Percentiles rank a stretch among this genome's conserved stretches.
Conservation (phyloP, 129 eudicot genomes). For the Heracleum sosnowskyi region DNA sequence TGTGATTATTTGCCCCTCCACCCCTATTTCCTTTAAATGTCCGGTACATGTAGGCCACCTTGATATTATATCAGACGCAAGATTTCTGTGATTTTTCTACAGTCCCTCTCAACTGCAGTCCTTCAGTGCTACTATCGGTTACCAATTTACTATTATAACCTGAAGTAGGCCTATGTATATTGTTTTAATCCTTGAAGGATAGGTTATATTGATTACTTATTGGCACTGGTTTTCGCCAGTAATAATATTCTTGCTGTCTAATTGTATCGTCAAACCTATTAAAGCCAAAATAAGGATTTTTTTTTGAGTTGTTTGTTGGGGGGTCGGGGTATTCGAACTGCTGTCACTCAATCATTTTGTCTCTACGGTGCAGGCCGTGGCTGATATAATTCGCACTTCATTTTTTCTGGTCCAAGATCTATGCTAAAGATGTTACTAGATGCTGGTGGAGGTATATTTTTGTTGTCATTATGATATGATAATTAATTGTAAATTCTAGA, state of each 20-base stretch:
- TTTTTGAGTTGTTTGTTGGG: background rate
- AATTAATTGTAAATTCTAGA: background rate
- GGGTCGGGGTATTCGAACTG: background rate
- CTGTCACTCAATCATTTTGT: background rate
- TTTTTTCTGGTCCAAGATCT: conserved; percentile 97
- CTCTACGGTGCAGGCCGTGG: conserved; percentile 61
- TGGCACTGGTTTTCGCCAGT: no score
- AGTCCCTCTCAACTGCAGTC: background rate
- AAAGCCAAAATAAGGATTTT: background rate
- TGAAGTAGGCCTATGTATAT: no score
- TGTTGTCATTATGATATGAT: background rate
- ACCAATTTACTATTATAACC: no score
- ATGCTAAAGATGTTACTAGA: conserved; percentile 97
- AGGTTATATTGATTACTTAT: no score
- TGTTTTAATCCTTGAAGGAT: no score
- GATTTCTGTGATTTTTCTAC: background rate
- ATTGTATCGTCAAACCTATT: background rate
- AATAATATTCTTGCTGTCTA: background rate
- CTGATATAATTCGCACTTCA: conserved; percentile 87
- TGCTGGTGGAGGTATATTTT: conserved; percentile 70
- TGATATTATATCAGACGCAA: background rate
- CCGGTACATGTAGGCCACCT: background rate
- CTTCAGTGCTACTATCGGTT: background rate
- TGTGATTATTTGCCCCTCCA: background rate
- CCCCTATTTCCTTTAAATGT: background rate